Evolutionary conservation across 1,139 yeast species (phyloP).

Genomic region (Yamadazyma oceani): DNA sequence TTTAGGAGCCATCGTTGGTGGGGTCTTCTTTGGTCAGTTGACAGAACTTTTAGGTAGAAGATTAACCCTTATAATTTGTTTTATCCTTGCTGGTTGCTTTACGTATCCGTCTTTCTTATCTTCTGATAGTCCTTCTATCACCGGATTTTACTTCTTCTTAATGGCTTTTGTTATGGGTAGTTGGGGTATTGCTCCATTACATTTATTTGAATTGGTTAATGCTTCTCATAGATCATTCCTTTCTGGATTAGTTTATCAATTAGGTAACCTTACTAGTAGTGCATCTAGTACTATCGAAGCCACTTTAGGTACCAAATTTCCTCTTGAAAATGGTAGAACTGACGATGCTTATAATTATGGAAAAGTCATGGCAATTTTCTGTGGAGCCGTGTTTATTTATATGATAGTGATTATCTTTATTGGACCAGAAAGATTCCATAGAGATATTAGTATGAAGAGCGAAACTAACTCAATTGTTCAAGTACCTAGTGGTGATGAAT

Average conservation of each 20-base stretch:
- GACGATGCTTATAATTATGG: slow-evolving; percentile 31
- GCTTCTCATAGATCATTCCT: slow-evolving; percentile 36
- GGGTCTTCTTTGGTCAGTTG: slow-evolving; percentile 45
- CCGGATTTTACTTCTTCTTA: slow-evolving; percentile 29
- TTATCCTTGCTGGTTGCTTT: slow-evolving; percentile 33
- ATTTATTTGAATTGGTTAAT: slow-evolving; percentile 37
- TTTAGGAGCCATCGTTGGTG: slow-evolving; percentile 53
- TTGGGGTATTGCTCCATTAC: slow-evolving; percentile 41
- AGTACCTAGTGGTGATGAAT: slow-evolving; percentile 7
- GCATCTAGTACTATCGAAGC: slow-evolving; percentile 42
- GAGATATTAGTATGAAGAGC: slow-evolving; percentile 16
- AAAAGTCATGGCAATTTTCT: slow-evolving; percentile 39
- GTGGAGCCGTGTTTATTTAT: slow-evolving; percentile 36
- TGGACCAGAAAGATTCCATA: slow-evolving; percentile 37
- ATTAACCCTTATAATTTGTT: slow-evolving; percentile 36
- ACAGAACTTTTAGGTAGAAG: slow-evolving; percentile 48
- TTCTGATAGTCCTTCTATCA: slow-evolving; percentile 24
- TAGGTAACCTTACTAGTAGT: slow-evolving; percentile 39
- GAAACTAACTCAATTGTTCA: slow-evolving; percentile 11
- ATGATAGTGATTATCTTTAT: slow-evolving; percentile 26
- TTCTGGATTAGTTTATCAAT: slow-evolving; percentile 39
- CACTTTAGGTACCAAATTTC: slow-evolving; percentile 30
- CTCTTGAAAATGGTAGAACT: slow-evolving; percentile 23
- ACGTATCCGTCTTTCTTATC: slow-evolving; percentile 34
- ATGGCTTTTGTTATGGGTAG: slow-evolving; percentile 35